Base-by-base conservation (phyloP, 2,329 filamentous ascomycete species). In the Monosporascus sp. region DNA sequence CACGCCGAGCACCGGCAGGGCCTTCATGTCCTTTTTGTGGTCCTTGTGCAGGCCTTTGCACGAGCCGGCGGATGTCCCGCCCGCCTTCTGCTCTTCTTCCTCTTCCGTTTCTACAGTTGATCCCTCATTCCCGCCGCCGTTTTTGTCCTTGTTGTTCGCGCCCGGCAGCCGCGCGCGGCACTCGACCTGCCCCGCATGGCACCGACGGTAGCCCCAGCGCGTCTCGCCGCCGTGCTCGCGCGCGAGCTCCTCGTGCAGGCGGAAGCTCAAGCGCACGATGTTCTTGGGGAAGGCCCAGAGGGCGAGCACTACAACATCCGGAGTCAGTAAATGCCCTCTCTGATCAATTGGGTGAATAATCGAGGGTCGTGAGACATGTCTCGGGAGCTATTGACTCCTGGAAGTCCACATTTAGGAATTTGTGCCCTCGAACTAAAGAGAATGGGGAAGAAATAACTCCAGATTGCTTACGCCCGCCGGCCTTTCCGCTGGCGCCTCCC, bases 401-500 rank as follows among this genome's bases (percentile, higher is more conserved):
- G 5, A 24, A 24, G 22, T 24, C 22, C 22, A 24, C 22, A 24
- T 24, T 24, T n/a, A n/a, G n/a, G n/a, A n/a, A n/a, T n/a, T n/a
- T n/a, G n/a, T n/a, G n/a, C n/a, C n/a, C n/a, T n/a, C 22, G 22
- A 24, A 24, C 22, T 24, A 24, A 5, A 24, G 3, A 24, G 5
- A 5, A 24, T 24, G 22, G 22, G 22, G 22, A 24, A 24, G 22
- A 24, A 24, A 24, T 24, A 24, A 24, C 22, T 24, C 22, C 22
- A 24, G 22, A 24, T 24, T 24, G 22, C 22, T 3, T 24, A 24
- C 22, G 72, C 5, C 88, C 88, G 8, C 88, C 88, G 1, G 88
- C 88, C 72, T 91, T 91, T 27, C 88, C 88, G 41, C 86, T 89
- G 24, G 88, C 87, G 22, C 86, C 88, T 27, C 86, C 85, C 3